Conservation (phyloP, 768 basidiomycete genomes). For the Mycena filopes region DNA sequence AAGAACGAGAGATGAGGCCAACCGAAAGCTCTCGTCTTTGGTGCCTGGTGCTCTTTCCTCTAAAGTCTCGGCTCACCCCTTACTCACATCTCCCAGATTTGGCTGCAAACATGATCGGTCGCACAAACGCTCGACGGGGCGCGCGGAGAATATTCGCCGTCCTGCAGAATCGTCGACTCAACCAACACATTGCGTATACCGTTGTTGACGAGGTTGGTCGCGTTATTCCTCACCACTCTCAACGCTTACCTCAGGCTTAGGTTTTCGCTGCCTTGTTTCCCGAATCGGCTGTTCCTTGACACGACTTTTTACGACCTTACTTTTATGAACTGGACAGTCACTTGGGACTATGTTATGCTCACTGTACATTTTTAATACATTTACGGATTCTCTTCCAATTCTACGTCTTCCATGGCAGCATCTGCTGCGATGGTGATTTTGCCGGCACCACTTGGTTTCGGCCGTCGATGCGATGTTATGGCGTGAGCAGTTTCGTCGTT, state of each 20-base stretch:
- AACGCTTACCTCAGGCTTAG: constrained; percentile 43
- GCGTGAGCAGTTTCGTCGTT: constrained; percentile 73
- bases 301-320: constrained; percentile 20
- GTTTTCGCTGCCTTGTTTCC: constrained; percentile 72
- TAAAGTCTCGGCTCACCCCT: constrained; percentile 2
- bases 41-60: constrained; percentile 76
- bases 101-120: constrained; percentile 98
- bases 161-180: constrained; percentile 92
- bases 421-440: constrained; percentile 10
- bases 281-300: constrained; percentile 43
- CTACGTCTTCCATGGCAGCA: constrained; percentile 14
- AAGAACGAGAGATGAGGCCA: constrained; percentile 86
- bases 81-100: constrained; percentile 69
- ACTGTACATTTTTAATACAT: constrained; percentile 26
- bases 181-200: constrained; percentile 91
- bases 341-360: constrained; percentile 13
- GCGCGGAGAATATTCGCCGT: constrained; percentile 94
- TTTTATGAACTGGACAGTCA: constrained; percentile 20
- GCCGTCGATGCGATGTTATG: constrained; percentile 58
- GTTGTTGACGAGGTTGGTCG: constrained; percentile 86
- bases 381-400: constrained; percentile 15
- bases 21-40: constrained; percentile 87
- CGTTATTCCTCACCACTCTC: not conserved
- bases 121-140: constrained; percentile 92
- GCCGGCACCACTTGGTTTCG: constrained; percentile 9